phyloP scores from a whole-genome alignment of 2,329 filamentous ascomycete genomes.

The Fusarium sterilihyphosum region DNA sequence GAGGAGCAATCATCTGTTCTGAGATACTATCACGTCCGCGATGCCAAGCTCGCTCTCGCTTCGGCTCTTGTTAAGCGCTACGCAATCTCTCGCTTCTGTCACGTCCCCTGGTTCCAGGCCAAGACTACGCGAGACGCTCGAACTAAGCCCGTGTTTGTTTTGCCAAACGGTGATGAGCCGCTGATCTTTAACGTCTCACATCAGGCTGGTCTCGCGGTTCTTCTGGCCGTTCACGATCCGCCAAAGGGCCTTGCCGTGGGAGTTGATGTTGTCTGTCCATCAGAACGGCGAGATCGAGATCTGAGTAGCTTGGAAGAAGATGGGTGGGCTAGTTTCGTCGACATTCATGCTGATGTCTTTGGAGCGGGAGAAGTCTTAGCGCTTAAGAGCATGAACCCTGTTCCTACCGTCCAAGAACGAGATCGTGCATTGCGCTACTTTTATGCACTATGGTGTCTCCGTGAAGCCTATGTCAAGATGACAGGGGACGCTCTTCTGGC shows the following conservation, averaged over 20 bases:
- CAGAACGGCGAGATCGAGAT: conserved; percentile 73
- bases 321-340: conserved; percentile 74
- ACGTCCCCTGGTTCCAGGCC: conserved; percentile 69
- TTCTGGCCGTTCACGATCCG: conserved; percentile 64
- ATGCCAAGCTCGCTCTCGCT: conserved; percentile 78
- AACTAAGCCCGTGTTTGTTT: conserved; percentile 64
- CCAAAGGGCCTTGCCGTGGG: conserved; percentile 63
- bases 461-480: conserved; percentile 86
- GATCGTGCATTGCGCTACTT: conserved; percentile 75
- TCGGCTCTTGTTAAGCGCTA: conserved; percentile 80
- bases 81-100: conserved; percentile 67
- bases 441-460: conserved; percentile 81
- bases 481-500: conserved; percentile 81
- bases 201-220: conserved; percentile 77
- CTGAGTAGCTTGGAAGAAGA: conserved; percentile 63
- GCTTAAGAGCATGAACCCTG: conserved; percentile 60
- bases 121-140: conserved; percentile 64
- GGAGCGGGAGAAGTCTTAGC: conserved; percentile 68
- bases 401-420: conserved; percentile 36
- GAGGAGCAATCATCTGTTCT: conserved; percentile 68
- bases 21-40: conserved; percentile 72
- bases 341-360: conserved; percentile 78
- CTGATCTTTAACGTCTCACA: conserved; percentile 81
- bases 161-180: conserved; percentile 59
- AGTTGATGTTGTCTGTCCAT: conserved; percentile 79